A percentile compares a stretch with the other conserved stretches of the same genome.
phyloP scores from a whole-genome alignment of 2,329 filamentous ascomycete genomes.

The Penicillium sp. region DNA sequence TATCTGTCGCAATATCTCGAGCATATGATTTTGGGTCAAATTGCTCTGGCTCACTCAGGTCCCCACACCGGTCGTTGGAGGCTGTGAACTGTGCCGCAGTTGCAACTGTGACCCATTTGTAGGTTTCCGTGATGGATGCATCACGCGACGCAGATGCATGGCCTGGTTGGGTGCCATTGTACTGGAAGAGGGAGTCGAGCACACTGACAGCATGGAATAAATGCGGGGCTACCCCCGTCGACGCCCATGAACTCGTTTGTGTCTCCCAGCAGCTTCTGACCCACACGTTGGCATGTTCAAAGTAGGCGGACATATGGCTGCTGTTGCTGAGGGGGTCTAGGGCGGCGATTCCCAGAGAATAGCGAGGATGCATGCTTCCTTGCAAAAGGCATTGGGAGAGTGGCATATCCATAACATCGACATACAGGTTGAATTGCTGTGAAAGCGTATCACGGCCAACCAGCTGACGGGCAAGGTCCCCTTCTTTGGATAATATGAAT shows the following conservation, averaged over 20 bases:
- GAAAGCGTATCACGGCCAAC: neutral
- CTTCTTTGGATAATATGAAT: neutral
- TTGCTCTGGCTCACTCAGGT: neutral
- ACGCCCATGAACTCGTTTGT: neutral
- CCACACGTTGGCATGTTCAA: neutral
- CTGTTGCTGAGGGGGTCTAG: neutral
- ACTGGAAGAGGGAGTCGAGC: constrained; percentile 16
- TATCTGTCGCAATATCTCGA: constrained; percentile 7
- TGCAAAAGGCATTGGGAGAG: constrained; percentile 12
- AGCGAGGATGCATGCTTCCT: constrained; percentile 15
- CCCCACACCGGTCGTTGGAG: neutral
- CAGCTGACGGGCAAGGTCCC: too few species aligned
- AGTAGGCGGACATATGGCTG: too few species aligned
- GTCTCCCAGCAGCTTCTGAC: neutral
- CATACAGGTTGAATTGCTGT: constrained; percentile 15
- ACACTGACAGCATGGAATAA: constrained; percentile 13
- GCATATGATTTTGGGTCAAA: neutral
- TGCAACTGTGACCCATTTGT: constrained; percentile 18
- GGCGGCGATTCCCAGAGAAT: constrained; percentile 16
- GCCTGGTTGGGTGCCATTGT: neutral
- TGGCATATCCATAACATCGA: constrained; percentile 18
- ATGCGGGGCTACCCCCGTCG: constrained; percentile 2
- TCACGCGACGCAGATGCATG: constrained; percentile 4
- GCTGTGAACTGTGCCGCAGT: constrained; percentile 12
- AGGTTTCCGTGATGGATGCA: constrained; percentile 10